phyloP scores from a whole-genome alignment of 345 rosid species.

The Noccaea bulbosa region DNA sequence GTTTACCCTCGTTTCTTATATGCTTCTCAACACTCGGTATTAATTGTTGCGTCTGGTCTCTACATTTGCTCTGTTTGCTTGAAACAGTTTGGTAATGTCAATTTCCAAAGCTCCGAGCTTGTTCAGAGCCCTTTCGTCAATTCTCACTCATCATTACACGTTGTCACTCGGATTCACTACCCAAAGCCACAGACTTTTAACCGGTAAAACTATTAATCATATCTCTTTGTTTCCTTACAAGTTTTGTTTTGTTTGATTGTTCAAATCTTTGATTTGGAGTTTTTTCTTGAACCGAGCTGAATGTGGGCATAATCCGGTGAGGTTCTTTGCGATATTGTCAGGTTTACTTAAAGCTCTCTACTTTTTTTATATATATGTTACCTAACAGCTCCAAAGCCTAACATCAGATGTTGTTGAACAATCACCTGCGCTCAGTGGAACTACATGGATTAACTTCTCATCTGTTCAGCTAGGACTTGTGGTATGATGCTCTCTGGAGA shows the following conservation, averaged over 20 bases:
- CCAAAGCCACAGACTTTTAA: conserved; percentile 82
- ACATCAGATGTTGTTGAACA: conserved; percentile 44
- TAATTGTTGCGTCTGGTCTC: no score
- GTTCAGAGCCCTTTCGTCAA: conserved; percentile 43
- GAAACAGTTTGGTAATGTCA: conserved; percentile 59
- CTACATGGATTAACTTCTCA: conserved; percentile 84
- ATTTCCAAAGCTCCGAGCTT: conserved; percentile 51
- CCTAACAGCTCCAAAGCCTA: neutral
- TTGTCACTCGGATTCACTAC: conserved; percentile 61
- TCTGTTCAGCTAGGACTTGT: conserved; percentile 93
- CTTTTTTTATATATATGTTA: neutral
- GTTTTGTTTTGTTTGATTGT: neutral
- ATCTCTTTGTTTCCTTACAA: neutral
- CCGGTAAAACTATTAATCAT: conserved; percentile 52
- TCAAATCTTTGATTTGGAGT: conserved; percentile 30
- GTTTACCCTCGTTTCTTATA: no score
- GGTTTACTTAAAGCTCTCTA: conserved; percentile 47
- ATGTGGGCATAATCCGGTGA: conserved; percentile 76
- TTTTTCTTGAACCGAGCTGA: conserved; percentile 62
- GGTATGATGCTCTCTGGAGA: conserved; percentile 54
- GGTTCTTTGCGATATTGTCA: conserved; percentile 86
- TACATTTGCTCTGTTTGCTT: conserved; percentile 66
- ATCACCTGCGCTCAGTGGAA: conserved; percentile 89
- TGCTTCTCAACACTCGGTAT: no score
- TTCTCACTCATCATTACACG: conserved; percentile 26